Evolutionary conservation across 352 stramenopile genomes (phyloP).

Genomic region (Lagenidium giganteum): DNA sequence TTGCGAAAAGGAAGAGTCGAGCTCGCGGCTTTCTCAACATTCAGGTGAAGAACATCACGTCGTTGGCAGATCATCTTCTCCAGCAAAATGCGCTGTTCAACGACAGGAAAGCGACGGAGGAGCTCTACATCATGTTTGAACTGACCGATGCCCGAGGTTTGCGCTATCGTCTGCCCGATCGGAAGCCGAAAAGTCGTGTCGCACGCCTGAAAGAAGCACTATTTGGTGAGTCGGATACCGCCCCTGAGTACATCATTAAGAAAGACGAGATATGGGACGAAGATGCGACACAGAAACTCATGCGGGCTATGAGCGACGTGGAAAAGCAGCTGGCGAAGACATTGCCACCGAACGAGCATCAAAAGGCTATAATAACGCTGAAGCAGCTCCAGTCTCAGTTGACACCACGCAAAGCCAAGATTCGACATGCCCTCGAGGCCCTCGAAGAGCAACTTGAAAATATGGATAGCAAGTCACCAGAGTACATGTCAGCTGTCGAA

Average conservation of each 20-base stretch:
- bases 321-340: conserved; percentile 26
- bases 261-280: conserved; percentile 37
- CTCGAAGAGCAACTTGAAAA: no score
- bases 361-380: no score
- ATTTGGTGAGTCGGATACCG: conserved; percentile 18
- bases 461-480: conserved; percentile 16
- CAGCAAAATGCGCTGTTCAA: conserved; percentile 26
- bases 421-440: no score
- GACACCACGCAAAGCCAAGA: no score
- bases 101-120: conserved; percentile 19
- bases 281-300: conserved; percentile 21
- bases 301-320: conserved; percentile 20
- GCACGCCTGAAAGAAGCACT: conserved; percentile 10
- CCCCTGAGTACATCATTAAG: conserved; percentile 17
- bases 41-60: conserved; percentile 28
- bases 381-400: no score
- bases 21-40: conserved; percentile 33
- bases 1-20: conserved; percentile 23
- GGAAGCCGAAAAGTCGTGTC: conserved; percentile 1
- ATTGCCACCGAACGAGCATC: no score
- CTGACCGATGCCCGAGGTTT: conserved; percentile 23
- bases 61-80: conserved; percentile 29
- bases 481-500: conserved; percentile 14
- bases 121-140: conserved; percentile 45
- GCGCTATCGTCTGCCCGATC: conserved; percentile 8